Conservation (phyloP, 2,329 filamentous ascomycete species). For the Hypomyces rosellus region DNA sequence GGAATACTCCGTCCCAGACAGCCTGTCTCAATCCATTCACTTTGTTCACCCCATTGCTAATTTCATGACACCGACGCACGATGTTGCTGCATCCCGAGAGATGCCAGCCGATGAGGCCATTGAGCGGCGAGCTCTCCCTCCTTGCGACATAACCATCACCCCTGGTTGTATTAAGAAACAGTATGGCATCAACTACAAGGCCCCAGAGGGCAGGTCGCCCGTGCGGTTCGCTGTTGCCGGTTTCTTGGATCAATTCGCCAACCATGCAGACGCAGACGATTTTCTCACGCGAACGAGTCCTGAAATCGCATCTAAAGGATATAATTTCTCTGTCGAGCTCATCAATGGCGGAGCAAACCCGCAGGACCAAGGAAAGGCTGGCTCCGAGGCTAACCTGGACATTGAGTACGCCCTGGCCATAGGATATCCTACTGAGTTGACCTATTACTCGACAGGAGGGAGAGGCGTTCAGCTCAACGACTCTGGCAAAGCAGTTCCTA, state of each 20-base stretch:
- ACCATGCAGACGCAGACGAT: conserved; percentile 32
- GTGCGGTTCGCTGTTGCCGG: conserved; percentile 41
- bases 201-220: too few species aligned
- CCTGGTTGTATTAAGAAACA: too few species aligned
- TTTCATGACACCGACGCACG: too few species aligned
- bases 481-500: conserved; percentile 18
- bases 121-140: too few species aligned
- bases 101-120: too few species aligned
- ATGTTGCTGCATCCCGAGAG: too few species aligned
- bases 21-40: too few species aligned
- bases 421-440: conserved; percentile 36
- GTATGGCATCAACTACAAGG: too few species aligned
- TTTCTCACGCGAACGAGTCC: conserved; percentile 34
- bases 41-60: too few species aligned
- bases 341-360: conserved; percentile 40
- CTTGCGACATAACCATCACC: too few species aligned
- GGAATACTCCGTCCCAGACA: too few species aligned
- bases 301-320: conserved; percentile 25
- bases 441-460: not conserved
- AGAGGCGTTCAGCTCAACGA: not conserved
- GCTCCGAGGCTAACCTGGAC: conserved; percentile 41
- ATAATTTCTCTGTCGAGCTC: conserved; percentile 34
- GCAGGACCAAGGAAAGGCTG: conserved; percentile 30
- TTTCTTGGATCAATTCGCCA: conserved; percentile 43
- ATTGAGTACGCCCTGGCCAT: conserved; percentile 42